Evolutionary conservation across 495 filamentous ascomycete species (phyloP).

Genomic region (Penicillium odoratum): DNA sequence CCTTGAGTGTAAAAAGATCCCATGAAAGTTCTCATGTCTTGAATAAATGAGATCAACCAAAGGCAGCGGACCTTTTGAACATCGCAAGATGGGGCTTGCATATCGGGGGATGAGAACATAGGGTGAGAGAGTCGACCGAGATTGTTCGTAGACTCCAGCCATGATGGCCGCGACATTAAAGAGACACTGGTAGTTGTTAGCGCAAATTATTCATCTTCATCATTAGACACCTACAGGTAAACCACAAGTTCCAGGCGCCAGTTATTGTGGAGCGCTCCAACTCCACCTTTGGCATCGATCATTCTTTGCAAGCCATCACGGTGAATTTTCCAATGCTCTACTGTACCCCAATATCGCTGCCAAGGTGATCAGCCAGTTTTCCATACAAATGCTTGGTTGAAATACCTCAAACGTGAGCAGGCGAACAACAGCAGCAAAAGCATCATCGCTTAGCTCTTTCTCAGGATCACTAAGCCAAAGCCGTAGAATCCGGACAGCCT

Average conservation of each 20-base stretch:
- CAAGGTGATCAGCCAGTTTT: background rate
- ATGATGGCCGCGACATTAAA: constrained; percentile 31
- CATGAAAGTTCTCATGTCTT: constrained; percentile 33
- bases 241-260: constrained; percentile 32
- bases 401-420: constrained; percentile 31
- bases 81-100: constrained; percentile 15
- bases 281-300: constrained; percentile 30
- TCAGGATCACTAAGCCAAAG: constrained; percentile 24
- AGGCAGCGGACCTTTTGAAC: constrained; percentile 29
- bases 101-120: constrained; percentile 2
- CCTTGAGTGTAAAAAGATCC: constrained; percentile 22
- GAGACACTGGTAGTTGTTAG: constrained; percentile 22
- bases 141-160: constrained; percentile 29
- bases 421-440: constrained; percentile 32
- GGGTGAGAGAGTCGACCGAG: constrained; percentile 14
- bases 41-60: constrained; percentile 35
- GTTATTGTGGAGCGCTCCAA: constrained; percentile 22
- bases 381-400: background rate
- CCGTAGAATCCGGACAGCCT: constrained; percentile 25
- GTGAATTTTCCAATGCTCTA: constrained; percentile 29
- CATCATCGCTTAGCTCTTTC: constrained; percentile 27
- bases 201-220: background rate
- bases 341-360: constrained; percentile 34
- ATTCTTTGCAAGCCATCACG: constrained; percentile 29
- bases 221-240: constrained; percentile 22